Conservation (phyloP, 345 rosid genomes). For the Orychophragmus violaceus region DNA sequence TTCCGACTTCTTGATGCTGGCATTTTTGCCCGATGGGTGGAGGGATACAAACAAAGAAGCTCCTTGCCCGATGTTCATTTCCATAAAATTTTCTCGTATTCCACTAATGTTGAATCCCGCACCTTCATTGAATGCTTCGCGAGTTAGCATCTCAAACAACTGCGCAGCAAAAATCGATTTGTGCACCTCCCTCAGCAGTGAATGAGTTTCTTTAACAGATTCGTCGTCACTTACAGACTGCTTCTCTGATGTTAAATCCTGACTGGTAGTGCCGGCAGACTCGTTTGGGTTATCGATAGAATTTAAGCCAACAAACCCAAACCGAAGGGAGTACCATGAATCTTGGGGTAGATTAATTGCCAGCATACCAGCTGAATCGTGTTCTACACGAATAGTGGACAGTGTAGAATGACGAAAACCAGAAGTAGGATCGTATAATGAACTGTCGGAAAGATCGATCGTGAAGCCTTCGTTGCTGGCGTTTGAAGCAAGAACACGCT, state of each 20-base stretch:
- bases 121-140: slow-evolving; percentile 75
- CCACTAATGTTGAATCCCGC: slow-evolving; percentile 71
- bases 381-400: slow-evolving; percentile 69
- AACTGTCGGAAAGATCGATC: slow-evolving; percentile 74
- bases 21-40: slow-evolving; percentile 41
- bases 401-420: slow-evolving; percentile 52
- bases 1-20: slow-evolving; percentile 31
- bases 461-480: slow-evolving; percentile 80
- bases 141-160: slow-evolving; percentile 80
- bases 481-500: slow-evolving; percentile 56
- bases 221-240: slow-evolving; percentile 51
- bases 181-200: slow-evolving; percentile 66
- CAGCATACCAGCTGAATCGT: slow-evolving; percentile 86
- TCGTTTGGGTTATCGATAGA: slow-evolving; percentile 27
- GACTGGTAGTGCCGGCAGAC: slow-evolving; percentile 26
- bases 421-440: slow-evolving; percentile 43
- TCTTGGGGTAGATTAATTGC: slow-evolving; percentile 74
- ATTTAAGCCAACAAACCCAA: slow-evolving; percentile 67
- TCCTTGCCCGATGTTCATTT: slow-evolving; percentile 67
- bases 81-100: slow-evolving; percentile 73
- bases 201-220: slow-evolving; percentile 58
- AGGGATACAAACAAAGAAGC: slow-evolving; percentile 68
- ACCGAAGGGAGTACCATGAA: slow-evolving; percentile 59
- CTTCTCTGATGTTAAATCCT: slow-evolving; percentile 32
- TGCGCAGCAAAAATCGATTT: slow-evolving; percentile 79